Evolutionary conservation across 164 flowering plant genomes (phyloP), one percentile per base, ranked within the genome.

Genomic region (Vitis rotundifolia): DNA sequence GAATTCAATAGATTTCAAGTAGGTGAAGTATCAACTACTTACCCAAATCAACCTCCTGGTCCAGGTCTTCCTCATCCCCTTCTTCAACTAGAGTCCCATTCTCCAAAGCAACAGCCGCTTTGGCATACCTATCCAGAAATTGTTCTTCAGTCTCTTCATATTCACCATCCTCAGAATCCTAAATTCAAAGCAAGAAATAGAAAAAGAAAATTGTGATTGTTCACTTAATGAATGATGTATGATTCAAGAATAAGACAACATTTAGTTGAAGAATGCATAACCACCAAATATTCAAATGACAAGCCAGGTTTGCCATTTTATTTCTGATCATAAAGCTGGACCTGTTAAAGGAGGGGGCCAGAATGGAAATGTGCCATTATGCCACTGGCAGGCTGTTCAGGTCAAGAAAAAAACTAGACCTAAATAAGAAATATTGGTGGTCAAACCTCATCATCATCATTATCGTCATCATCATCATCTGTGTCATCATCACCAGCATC

Each of bases 101-200:
- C 72, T 85, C 88, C 82, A 89, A 73, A 26, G 76, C 81, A 63
- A 19, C 60, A 71, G 94, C 92, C 29, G 82, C 86, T 70, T 86
- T 64, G 37, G 94, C 97, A 76, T 90, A 88, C 79, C 97, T 82
- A 69, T 87, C 85, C 72, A 89, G 73, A 79, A 91, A 91, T 66
- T 91, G 85, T 73, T 88, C 89, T 71, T 88, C 87, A 9, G 94
- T 91, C 84, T 91, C 97, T 79, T 89, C 93, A 75, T 3, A 80
- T 19, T 82, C 90, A 52, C 86, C 88, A 64, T 77, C 83, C 68
- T 91, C 93, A n/a, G 97, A 91, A 47, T 87, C 92, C 97, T 91
- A 67, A 28, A 29, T 13, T n/a, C 13, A 44, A 62, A 37, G 11
- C 37, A 29, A 26, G 26, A 22, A 2, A 62, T 22, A 31, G 26